Evolutionary conservation across 192 early-diverging fungal species (phyloP), one percentile per base, ranked within the genome.

Genomic region (Backusella psychrophila): DNA sequence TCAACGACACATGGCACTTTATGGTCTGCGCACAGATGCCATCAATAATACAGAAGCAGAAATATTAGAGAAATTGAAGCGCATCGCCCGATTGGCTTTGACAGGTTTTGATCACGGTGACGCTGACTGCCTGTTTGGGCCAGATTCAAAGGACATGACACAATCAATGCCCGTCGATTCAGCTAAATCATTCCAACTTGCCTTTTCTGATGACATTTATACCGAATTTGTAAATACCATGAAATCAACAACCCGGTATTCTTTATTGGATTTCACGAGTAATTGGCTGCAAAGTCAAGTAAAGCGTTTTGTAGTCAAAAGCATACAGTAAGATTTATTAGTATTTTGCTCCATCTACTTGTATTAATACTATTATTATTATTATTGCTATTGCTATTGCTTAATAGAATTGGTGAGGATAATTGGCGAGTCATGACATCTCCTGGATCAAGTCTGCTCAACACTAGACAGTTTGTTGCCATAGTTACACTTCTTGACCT

Each of bases 351-450:
- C 4, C 29, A 29, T 29, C 29, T 29, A 29, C 29, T 29, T 29
- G 29, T 29, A 29, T 29, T 29, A 29, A 29, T 29, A 1, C 29
- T 29, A 29, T 29, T 29, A 29, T 29, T 29, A 44, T n/a, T 29
- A 29, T 29, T 29, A 29, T 1, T 29, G 29, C 29, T 29, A 29
- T 29, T 29, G 1, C 1, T 29, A 44, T 44, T 19, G 1, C 3
- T 21, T 29, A 14, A 17, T 49, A 85, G 84, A 52, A 88, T 90
- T 63, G 87, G 84, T 42, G 85, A 85, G 53, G 90, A 93, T 73
- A 94, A 94, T 75, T 94, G 93, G 93, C 85, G 89, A 42, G 91
- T 90, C n/a, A 92, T 91, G 75, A 91, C 92, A 1, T 89, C 89
- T 4, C 93, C 93, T 6, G 93, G 93, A 0, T 84, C 92, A 0